phyloP scores from a whole-genome alignment of 371 early-diverging fungal species.

The Mucor velutinosus region DNA sequence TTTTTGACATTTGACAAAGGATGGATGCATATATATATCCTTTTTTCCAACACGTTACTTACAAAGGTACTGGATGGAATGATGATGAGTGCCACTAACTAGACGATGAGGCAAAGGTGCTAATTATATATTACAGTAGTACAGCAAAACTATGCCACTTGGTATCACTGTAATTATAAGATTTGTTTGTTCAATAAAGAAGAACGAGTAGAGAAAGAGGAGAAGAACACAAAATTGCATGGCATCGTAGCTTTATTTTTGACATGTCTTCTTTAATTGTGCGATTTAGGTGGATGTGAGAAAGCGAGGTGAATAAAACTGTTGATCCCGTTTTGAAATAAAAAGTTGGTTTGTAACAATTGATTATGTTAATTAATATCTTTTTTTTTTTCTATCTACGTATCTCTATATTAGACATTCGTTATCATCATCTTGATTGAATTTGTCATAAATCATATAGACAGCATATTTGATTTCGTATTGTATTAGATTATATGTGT shows the following conservation, averaged over 20 bases:
- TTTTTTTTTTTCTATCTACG: neutral
- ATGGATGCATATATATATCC: neutral
- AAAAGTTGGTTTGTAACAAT: neutral
- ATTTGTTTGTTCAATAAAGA: neutral
- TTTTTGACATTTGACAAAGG: neutral
- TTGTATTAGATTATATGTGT: neutral
- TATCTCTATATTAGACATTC: neutral
- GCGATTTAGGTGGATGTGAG: neutral
- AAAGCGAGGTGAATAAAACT: neutral
- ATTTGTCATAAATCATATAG: neutral
- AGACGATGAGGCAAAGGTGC: neutral
- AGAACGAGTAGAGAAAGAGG: neutral
- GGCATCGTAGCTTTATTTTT: neutral
- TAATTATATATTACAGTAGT: constrained; percentile 1
- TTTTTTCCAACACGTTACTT: neutral
- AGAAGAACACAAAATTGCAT: neutral
- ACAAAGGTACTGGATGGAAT: neutral
- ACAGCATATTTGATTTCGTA: neutral
- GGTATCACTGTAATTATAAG: neutral
- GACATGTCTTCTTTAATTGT: neutral
- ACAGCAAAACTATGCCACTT: neutral
- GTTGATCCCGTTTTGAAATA: too few relatives aligned
- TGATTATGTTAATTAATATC: neutral
- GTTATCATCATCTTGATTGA: neutral
- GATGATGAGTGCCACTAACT: neutral